Percentiles rank a stretch among this genome's conserved stretches.
These are phyloP conservation scores for Candida pseudofarinosa DNA, from an alignment of 805 yeast genomes.

Conservation along the genomic window DNA sequence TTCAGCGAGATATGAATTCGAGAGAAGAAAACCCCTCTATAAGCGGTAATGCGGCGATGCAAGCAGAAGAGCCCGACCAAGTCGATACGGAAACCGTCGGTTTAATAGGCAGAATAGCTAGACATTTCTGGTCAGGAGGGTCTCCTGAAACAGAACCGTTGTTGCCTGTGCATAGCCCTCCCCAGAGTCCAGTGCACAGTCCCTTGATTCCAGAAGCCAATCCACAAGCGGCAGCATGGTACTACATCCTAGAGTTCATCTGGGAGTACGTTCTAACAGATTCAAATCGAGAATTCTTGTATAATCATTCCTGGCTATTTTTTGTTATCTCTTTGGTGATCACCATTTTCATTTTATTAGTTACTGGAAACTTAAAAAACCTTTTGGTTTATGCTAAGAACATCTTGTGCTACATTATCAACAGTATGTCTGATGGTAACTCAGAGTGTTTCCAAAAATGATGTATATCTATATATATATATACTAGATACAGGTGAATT, in stretches of 20 bases:
- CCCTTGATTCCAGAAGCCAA: neutral
- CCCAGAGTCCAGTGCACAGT: neutral
- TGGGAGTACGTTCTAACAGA: conserved; percentile 16
- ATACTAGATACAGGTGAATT: conserved; percentile 27
- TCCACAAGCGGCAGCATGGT: conserved; percentile 4
- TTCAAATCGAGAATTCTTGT: conserved; percentile 9
- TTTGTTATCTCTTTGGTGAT: conserved; percentile 4
- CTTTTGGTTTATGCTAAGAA: conserved; percentile 5
- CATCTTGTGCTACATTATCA: conserved; percentile 8
- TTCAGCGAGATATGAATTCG: neutral
- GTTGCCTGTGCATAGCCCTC: conserved; percentile 15
- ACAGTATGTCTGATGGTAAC: conserved; percentile 1
- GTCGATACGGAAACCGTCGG: conserved; percentile 1
- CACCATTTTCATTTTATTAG: conserved; percentile 7
- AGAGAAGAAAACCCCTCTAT: neutral
- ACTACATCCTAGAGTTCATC: conserved; percentile 8
- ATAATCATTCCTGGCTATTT: conserved; percentile 5
- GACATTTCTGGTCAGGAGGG: neutral
- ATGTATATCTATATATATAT: conserved; percentile 27
- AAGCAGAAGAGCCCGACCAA: too few species aligned
- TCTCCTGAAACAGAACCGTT: conserved; percentile 12
- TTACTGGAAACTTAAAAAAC: conserved; percentile 12
- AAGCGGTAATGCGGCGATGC: neutral
- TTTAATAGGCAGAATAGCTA: conserved; percentile 2
- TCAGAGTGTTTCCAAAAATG: conserved; percentile 1